phyloP scores from a whole-genome alignment of 495 filamentous ascomycete species.

The Physcia stellaris region DNA sequence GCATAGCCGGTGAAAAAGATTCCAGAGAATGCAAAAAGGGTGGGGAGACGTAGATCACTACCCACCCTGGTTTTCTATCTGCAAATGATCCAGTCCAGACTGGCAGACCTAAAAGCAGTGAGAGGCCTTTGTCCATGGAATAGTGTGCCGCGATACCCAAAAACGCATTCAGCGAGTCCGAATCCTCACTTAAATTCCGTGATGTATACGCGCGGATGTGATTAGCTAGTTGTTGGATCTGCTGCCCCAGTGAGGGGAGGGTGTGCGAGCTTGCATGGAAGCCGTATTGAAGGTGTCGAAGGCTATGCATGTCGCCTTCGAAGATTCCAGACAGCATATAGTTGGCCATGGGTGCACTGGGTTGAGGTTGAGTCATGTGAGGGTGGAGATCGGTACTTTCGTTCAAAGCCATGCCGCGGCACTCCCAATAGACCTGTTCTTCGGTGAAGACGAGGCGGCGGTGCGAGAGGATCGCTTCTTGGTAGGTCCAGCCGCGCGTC shows the following conservation, averaged over 20 bases:
- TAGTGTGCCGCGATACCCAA: background rate
- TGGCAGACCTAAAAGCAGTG: background rate
- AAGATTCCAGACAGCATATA: background rate
- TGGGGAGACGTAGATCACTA: no score
- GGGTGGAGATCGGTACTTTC: background rate
- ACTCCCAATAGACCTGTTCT: constrained; percentile 22
- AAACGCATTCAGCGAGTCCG: background rate
- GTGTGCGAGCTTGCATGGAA: background rate
- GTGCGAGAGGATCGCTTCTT: constrained; percentile 23
- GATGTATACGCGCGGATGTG: background rate
- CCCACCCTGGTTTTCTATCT: background rate
- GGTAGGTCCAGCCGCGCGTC: constrained; percentile 29
- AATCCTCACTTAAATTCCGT: background rate
- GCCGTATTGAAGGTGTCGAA: background rate
- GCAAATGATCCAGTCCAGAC: background rate
- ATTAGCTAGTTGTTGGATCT: background rate
- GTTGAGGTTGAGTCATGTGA: background rate
- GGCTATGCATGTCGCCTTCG: background rate
- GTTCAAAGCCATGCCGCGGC: constrained; percentile 3
- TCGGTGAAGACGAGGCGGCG: constrained; percentile 23
- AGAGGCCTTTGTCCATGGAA: background rate
- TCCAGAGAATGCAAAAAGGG: no score
- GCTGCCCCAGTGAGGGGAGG: background rate
- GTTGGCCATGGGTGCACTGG: no score
- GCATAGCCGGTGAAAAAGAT: no score